Conservation (phyloP, 1,284 basidiomycete genomes). For the Sanghuangporus baumii region DNA sequence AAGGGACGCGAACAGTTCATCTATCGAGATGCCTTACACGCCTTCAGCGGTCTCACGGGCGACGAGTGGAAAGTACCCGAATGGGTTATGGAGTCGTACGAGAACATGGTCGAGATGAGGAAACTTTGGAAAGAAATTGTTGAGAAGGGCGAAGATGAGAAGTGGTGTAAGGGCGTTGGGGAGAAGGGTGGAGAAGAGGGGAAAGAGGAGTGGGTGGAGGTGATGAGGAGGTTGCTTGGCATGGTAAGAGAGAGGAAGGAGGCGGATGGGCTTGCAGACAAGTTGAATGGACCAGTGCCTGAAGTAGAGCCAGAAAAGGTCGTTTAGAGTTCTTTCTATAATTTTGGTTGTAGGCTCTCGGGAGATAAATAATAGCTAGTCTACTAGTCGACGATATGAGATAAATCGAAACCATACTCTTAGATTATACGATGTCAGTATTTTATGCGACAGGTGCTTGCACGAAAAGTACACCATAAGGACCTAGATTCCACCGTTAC, state of each 20-base stretch:
- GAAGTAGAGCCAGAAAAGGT: not conserved
- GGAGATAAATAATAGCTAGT: too few species aligned
- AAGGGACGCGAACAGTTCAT: conserved; percentile 51
- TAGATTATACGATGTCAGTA: too few species aligned
- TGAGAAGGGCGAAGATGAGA: conserved; percentile 40
- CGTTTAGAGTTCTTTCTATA: not conserved
- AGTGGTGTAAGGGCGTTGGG: conserved; percentile 60
- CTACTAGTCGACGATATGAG: too few species aligned
- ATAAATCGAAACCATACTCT: too few species aligned
- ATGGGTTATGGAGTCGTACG: conserved; percentile 58
- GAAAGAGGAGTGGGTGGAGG: conserved; percentile 62
- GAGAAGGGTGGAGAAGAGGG: conserved; percentile 51
- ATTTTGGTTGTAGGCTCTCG: too few species aligned
- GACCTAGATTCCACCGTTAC: too few species aligned
- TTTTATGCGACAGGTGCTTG: too few species aligned
- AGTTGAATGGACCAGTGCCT: not conserved
- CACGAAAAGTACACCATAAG: too few species aligned
- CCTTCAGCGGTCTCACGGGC: conserved; percentile 35
- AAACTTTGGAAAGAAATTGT: conserved; percentile 56
- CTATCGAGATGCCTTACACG: conserved; percentile 57
- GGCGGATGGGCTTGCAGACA: not conserved
- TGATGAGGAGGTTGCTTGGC: conserved; percentile 35
- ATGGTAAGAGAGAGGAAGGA: not conserved
- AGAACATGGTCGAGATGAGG: conserved; percentile 43
- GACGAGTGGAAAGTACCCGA: conserved; percentile 34